Evolutionary conservation across 345 rosid genomes (phyloP).

Genomic region (Rhizophora apiculata): DNA sequence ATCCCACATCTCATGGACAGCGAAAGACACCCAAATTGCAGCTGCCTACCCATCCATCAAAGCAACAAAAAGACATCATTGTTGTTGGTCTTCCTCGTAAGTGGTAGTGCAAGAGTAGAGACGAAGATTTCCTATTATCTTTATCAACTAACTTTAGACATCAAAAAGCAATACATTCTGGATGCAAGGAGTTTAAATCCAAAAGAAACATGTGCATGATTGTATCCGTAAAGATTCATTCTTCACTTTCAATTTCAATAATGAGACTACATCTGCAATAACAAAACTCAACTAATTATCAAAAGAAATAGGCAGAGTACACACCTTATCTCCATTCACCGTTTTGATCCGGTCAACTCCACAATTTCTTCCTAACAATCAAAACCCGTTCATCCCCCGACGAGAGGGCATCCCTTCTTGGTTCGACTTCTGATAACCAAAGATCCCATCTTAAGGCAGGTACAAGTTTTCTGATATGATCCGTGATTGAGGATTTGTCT

Average conservation of each 20-base stretch:
- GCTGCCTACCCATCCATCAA: conserved; percentile 4
- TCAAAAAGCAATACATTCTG: no score
- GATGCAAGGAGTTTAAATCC: no score
- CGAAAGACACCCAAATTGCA: not conserved
- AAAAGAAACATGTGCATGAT: no score
- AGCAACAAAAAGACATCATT: not conserved
- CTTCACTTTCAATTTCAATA: no score
- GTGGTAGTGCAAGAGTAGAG: no score
- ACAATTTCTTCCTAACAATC: conserved; percentile 72
- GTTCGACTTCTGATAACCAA: conserved; percentile 75
- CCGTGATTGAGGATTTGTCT: conserved; percentile 61
- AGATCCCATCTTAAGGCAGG: conserved; percentile 77
- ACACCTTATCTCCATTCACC: conserved; percentile 6
- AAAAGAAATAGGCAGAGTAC: not conserved
- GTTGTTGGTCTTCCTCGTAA: not conserved
- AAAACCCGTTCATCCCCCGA: conserved; percentile 62
- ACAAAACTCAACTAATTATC: not conserved
- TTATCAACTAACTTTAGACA: no score
- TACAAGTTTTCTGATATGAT: conserved; percentile 49
- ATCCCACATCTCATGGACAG: not conserved
- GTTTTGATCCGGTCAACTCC: conserved; percentile 28
- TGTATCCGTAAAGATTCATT: no score
- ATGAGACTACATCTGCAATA: not conserved
- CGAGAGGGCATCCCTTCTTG: conserved; percentile 65
- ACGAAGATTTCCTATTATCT: no score